Evolutionary conservation across 1,284 basidiomycete genomes (phyloP).

Genomic region (Sanghuangporus baumii): DNA sequence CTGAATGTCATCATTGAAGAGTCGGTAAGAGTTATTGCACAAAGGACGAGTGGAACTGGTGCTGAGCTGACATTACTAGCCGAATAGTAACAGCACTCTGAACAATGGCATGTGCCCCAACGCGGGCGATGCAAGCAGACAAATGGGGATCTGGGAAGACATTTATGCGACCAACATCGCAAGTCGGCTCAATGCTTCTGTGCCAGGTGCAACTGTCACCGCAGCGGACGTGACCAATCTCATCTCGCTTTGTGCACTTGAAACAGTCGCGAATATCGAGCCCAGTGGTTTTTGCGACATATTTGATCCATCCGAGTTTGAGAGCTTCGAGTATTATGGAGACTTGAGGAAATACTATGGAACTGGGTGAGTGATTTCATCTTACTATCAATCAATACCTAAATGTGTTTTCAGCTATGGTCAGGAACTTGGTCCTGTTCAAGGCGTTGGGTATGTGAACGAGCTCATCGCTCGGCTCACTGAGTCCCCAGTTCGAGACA

Average conservation of each 20-base stretch:
- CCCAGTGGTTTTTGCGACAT: slow-evolving; percentile 68
- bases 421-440: slow-evolving; percentile 58
- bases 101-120: slow-evolving; percentile 65
- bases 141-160: slow-evolving; percentile 48
- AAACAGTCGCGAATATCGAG: slow-evolving; percentile 48
- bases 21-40: slow-evolving; percentile 31
- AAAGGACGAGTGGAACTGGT: background rate
- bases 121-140: slow-evolving; percentile 39
- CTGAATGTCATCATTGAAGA: slow-evolving; percentile 43
- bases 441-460: slow-evolving; percentile 80
- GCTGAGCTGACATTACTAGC: background rate
- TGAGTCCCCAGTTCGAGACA: slow-evolving; percentile 50
- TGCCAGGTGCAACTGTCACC: slow-evolving; percentile 58
- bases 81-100: slow-evolving; percentile 65
- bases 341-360: slow-evolving; percentile 78
- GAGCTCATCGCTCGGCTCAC: slow-evolving; percentile 81
- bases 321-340: slow-evolving; percentile 59
- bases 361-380: slow-evolving; percentile 47
- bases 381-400: background rate
- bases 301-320: slow-evolving; percentile 56
- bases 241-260: slow-evolving; percentile 75
- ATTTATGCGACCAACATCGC: slow-evolving; percentile 53
- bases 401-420: slow-evolving; percentile 45
- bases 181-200: slow-evolving; percentile 53
- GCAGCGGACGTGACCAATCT: slow-evolving; percentile 53